A percentile compares a stretch with the other conserved stretches of the same genome.
Conservation (phyloP, 2,329 filamentous ascomycete species). For the Phaeosphaeria sp. region DNA sequence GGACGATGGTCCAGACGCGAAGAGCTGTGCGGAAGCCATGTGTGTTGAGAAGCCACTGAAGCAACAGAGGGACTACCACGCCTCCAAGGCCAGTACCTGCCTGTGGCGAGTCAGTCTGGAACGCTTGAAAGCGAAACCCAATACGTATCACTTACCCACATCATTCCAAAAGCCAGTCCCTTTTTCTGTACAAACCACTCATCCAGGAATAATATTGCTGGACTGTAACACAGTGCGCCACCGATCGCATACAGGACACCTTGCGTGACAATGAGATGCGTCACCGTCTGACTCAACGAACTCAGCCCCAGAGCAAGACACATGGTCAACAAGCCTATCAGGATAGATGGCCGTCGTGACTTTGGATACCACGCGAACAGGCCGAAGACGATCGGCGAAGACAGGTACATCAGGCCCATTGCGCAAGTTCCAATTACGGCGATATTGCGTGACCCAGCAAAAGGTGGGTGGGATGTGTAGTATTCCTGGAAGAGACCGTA, state of each 20-base stretch:
- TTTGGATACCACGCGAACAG: constrained; percentile 43
- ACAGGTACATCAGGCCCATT: constrained; percentile 59
- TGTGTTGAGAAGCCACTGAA: constrained; percentile 48
- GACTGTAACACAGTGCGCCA: constrained; percentile 62
- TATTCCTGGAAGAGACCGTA: constrained; percentile 77
- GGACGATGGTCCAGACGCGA: constrained; percentile 46
- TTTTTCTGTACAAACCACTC: constrained; percentile 68
- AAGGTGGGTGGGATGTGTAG: constrained; percentile 67
- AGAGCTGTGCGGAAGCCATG: constrained; percentile 53
- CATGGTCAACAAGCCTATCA: constrained; percentile 47
- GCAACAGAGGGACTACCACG: constrained; percentile 52
- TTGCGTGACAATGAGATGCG: constrained; percentile 66
- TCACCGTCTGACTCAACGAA: constrained; percentile 61
- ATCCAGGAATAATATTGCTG: constrained; percentile 65
- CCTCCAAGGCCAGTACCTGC: constrained; percentile 51
- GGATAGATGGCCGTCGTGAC: constrained; percentile 35
- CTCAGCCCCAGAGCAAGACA: constrained; percentile 12
- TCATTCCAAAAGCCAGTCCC: constrained; percentile 68
- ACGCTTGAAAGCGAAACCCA: background rate
- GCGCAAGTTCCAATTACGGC: constrained; percentile 70
- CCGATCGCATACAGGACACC: constrained; percentile 68
- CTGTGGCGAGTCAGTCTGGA: constrained; percentile 18
- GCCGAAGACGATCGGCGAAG: constrained; percentile 50
- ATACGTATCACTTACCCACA: constrained; percentile 53
- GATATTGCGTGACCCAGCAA: constrained; percentile 60